These are phyloP conservation scores for Trypethelium eluteriae DNA, from an alignment of 495 filamentous ascomycete genomes.

Conservation along the genomic window DNA sequence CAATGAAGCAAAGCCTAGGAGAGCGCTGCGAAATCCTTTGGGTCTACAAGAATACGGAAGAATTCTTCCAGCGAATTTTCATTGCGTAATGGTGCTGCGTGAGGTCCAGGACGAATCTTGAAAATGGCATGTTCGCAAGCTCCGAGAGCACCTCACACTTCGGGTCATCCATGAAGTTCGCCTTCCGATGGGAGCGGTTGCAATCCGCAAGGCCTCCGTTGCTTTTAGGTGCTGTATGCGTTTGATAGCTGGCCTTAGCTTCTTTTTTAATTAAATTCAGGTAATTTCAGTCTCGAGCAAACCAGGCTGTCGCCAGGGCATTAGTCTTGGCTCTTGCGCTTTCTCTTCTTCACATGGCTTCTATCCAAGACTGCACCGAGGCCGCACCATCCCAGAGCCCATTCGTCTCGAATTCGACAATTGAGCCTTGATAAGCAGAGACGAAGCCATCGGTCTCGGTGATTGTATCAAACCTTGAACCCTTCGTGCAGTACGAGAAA, in stretches of 20 bases:
- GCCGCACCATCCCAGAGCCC: background rate
- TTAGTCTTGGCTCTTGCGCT: background rate
- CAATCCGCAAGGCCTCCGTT: background rate
- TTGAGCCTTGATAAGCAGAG: background rate
- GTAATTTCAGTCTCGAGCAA: background rate
- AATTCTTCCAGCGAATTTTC: background rate
- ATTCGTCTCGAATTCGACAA: background rate
- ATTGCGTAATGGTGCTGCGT: background rate
- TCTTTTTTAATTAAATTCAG: background rate
- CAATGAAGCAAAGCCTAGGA: background rate
- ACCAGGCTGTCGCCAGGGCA: background rate
- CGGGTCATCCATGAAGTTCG: background rate
- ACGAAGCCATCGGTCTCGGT: background rate
- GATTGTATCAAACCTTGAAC: background rate
- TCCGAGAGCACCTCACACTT: background rate
- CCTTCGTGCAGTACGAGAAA: background rate
- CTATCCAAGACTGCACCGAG: background rate
- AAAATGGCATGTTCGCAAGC: background rate
- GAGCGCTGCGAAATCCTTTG: background rate
- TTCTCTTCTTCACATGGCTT: background rate
- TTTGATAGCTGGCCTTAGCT: background rate
- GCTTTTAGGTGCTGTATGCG: background rate
- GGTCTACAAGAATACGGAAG: background rate
- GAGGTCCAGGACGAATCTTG: background rate
- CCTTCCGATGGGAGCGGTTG: background rate